Base-by-base conservation (phyloP, 345 rosid species). In the Rhizophora mangle region DNA sequence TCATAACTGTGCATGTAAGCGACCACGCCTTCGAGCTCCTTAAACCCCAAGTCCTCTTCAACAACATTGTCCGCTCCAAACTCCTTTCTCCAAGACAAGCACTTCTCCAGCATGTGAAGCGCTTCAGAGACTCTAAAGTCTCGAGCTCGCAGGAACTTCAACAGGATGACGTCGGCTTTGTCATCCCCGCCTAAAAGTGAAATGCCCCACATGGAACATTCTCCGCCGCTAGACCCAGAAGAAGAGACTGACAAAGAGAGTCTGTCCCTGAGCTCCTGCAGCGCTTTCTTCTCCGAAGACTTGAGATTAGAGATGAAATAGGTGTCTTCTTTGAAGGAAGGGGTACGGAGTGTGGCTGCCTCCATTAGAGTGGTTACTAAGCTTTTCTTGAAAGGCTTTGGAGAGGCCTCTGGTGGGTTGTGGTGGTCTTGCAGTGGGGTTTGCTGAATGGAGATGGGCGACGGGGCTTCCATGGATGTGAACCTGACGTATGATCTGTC, bases 1-100 rank as follows among this genome's bases (percentile, higher is more conserved):
- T 95, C 99, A 70, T 79, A 87, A 0, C 97, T 98, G 43, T 85
- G 85, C 99, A 95, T 92, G 63, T 87, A 92, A 43, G 98, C 98
- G 7, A 95, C 99, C 9, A 77, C 75, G 3, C 88, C 96, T 74
- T 95, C 98, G 18, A 95, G 88, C 60, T 95, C 98, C 60, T 92
- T 86, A 69, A 95, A 95, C 47, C 88, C 94, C 63, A 90, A 76
- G 8, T 95, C 99, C 77, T 92, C 98, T 19, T 92, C 96, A 0
- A 74, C 79, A 9, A 95, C 67, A 37, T 39, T 56, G 74, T 92
- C 98, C 3, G 98, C 89, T 5, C 86, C 82, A 20, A 92, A 90
- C 80, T 89, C 94, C 26, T 76, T 81, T 60, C 99, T 78, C 99
- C 99, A 95, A 21, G 68, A 71, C 76, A 95, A 51, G 76, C 98